Evolutionary conservation across 2,329 filamentous ascomycete species (phyloP).

Genomic region (Pseudocercospora crystallina): DNA sequence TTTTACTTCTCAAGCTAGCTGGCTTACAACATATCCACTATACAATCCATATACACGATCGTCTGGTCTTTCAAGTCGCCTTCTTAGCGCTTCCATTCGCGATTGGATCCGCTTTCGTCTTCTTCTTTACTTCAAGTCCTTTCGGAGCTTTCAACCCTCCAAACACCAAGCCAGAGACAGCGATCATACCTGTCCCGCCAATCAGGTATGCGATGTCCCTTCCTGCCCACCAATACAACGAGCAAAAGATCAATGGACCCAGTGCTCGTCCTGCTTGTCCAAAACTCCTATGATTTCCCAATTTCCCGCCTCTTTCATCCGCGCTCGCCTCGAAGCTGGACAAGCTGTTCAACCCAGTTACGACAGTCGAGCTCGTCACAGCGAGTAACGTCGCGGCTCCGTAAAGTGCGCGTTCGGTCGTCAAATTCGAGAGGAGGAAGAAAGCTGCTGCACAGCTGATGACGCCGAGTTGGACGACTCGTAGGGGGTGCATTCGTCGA

Average conservation of each 20-base stretch:
- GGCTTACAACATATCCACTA: constrained; percentile 1
- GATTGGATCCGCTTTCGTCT: constrained; percentile 5
- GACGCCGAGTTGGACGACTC: constrained; percentile 77
- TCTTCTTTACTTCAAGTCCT: constrained; percentile 22
- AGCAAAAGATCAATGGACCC: constrained; percentile 87
- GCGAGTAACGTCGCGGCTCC: constrained; percentile 79
- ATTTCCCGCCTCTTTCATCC: constrained; percentile 77
- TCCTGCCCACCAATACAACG: constrained; percentile 97
- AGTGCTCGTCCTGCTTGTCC: constrained; percentile 86
- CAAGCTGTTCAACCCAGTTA: constrained; percentile 87
- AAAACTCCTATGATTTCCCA: constrained; percentile 76
- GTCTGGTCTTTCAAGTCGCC: constrained; percentile 4
- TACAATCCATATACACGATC: not conserved
- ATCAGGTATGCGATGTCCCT: constrained; percentile 79
- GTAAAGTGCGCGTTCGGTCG: constrained; percentile 71
- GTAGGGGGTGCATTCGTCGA: constrained; percentile 75
- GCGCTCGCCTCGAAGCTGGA: constrained; percentile 84
- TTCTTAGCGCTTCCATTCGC: constrained; percentile 21
- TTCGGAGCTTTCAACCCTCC: constrained; percentile 66
- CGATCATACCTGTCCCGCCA: constrained; percentile 77
- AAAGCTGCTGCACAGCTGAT: constrained; percentile 77
- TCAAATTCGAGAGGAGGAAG: constrained; percentile 70
- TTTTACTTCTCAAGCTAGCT: not conserved
- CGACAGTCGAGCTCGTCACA: constrained; percentile 88
- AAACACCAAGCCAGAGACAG: constrained; percentile 70